Percentiles rank a stretch among this genome's conserved stretches.
Evolutionary conservation across 352 stramenopile species (phyloP).

Genomic region (Globisporangium abappressorium): DNA sequence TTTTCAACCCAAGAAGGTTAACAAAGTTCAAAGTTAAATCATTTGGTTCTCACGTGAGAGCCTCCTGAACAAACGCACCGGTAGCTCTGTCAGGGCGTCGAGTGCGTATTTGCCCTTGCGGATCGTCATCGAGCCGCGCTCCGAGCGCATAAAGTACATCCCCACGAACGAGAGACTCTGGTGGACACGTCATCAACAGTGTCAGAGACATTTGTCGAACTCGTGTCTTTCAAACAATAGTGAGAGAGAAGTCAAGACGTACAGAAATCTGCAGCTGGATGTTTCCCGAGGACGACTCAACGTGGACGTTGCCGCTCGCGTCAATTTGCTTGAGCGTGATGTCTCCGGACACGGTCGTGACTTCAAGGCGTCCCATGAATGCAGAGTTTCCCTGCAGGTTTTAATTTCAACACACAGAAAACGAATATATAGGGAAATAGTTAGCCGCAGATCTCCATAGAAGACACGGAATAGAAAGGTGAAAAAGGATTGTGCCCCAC

Average conservation of each 20-base stretch:
- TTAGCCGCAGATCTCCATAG: neutral
- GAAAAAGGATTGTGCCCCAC: conserved; percentile 19
- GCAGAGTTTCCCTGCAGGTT: conserved; percentile 42
- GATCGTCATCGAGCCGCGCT: conserved; percentile 56
- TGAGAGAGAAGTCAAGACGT: neutral
- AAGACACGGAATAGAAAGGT: neutral
- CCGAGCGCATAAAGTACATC: conserved; percentile 67
- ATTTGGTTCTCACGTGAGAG: too few species aligned
- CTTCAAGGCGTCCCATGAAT: conserved; percentile 71
- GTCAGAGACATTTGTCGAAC: neutral
- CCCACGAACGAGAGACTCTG: conserved; percentile 55
- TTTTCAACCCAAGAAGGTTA: conserved; percentile 4
- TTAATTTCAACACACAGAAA: neutral
- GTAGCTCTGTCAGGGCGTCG: conserved; percentile 35
- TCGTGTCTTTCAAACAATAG: neutral
- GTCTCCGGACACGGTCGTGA: conserved; percentile 53
- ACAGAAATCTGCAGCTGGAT: conserved; percentile 56
- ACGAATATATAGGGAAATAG: neutral
- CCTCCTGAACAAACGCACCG: conserved; percentile 19
- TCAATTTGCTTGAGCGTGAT: conserved; percentile 49
- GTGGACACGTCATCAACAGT: neutral
- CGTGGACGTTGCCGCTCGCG: conserved; percentile 48
- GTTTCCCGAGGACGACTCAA: conserved; percentile 66
- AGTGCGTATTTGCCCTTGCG: conserved; percentile 51
- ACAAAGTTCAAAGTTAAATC: neutral